A percentile compares a stretch with the other conserved stretches of the same genome.
Evolutionary conservation across 345 rosid species (phyloP).

Genomic region (sweet orange (Citrus sinensis)): DVS_A1.0 CM039168.1:1212001-1212500

Average conservation of each 20-base stretch:
- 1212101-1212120: constrained; percentile 6
- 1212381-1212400: too few relatives aligned
- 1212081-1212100: constrained; percentile 17
- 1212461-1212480: too few relatives aligned
- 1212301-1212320: constrained; percentile 12
- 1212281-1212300: not conserved
- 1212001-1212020: constrained; percentile 2
- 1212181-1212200: constrained; percentile 16
- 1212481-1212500: too few relatives aligned
- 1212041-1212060: constrained; percentile 12
- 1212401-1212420: too few relatives aligned
- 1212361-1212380: not conserved
- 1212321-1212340: not conserved
- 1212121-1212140: not conserved
- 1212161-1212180: constrained; percentile 1
- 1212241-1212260: not conserved
- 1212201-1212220: constrained; percentile 20
- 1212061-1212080: not conserved
- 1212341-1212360: constrained; percentile 6
- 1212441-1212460: too few relatives aligned
- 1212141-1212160: constrained; percentile 9
- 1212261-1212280: not conserved
- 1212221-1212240: constrained; percentile 16
- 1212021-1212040: not conserved
- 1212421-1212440: too few relatives aligned